phyloP scores from a whole-genome alignment of 2,329 filamentous ascomycete genomes.

The Apiospora marii region DNA sequence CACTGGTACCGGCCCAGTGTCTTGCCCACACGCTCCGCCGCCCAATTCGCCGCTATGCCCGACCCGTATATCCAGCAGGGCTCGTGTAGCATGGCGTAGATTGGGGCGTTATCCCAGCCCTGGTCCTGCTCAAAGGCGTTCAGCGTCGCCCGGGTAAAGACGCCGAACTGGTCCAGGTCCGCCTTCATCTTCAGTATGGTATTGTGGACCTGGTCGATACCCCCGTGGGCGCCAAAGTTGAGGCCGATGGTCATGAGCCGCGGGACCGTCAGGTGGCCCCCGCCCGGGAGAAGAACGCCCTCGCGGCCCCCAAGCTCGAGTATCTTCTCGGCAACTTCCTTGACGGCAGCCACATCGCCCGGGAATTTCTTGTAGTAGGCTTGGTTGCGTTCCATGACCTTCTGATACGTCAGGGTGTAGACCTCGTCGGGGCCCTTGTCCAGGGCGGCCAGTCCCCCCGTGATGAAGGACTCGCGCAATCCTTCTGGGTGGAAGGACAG shows the following conservation, averaged over 20 bases:
- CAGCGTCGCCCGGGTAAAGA: constrained; percentile 76
- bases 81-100: constrained; percentile 90
- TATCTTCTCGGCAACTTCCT: constrained; percentile 71
- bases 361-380: constrained; percentile 88
- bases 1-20: constrained; percentile 57
- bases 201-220: constrained; percentile 65
- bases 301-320: constrained; percentile 58
- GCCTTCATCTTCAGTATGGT: constrained; percentile 73
- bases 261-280: constrained; percentile 74
- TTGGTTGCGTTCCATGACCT: constrained; percentile 74
- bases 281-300: constrained; percentile 70
- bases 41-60: constrained; percentile 73
- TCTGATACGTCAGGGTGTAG: constrained; percentile 75
- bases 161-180: constrained; percentile 80
- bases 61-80: constrained; percentile 81
- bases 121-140: constrained; percentile 71
- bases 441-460: constrained; percentile 83
- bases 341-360: constrained; percentile 75
- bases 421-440: constrained; percentile 76
- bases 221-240: constrained; percentile 67
- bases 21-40: constrained; percentile 70
- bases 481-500: constrained; percentile 81
- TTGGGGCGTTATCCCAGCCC: constrained; percentile 76
- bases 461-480: constrained; percentile 82
- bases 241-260: constrained; percentile 83